These are phyloP conservation scores for Aphanoascus verrucosus DNA, from an alignment of 2,329 filamentous ascomycete genomes.

Conservation along the genomic window DNA sequence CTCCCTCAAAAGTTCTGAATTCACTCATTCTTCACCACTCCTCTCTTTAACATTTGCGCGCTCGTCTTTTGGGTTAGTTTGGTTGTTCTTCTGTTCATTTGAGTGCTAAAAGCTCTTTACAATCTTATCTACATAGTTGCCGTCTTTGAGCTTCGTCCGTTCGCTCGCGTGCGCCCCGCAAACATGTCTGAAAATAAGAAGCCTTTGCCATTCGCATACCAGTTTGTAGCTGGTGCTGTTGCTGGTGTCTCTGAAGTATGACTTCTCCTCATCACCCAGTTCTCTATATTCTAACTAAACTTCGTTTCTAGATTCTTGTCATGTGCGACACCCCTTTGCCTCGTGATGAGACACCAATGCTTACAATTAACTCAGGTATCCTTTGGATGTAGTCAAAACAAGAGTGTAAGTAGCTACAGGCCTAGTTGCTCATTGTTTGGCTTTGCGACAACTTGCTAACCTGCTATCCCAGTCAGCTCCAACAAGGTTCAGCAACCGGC, in stretches of 20 bases:
- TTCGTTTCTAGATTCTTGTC: slow-evolving; percentile 62
- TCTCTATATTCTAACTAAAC: not conserved
- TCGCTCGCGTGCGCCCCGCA: not conserved
- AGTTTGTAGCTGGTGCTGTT: slow-evolving; percentile 91
- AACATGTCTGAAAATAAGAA: slow-evolving; percentile 56
- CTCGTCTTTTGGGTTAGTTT: slow-evolving; percentile 2
- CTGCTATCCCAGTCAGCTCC: slow-evolving; percentile 57
- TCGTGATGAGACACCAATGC: not conserved
- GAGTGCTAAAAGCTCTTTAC: not conserved
- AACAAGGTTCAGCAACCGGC: slow-evolving; percentile 59
- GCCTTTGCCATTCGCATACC: slow-evolving; percentile 84
- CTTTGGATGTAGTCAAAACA: slow-evolving; percentile 96
- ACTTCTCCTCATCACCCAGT: not conserved
- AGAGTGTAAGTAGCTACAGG: slow-evolving; percentile 59
- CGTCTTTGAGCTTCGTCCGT: not conserved
- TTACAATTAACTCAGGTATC: slow-evolving; percentile 58
- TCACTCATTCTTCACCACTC: not conserved
- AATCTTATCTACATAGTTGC: not conserved
- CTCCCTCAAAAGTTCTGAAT: not conserved
- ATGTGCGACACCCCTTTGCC: slow-evolving; percentile 49
- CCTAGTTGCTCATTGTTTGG: slow-evolving; percentile 12
- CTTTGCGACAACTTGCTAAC: not conserved
- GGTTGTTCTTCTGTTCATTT: slow-evolving; percentile 11
- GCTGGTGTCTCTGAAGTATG: slow-evolving; percentile 94
- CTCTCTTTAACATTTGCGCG: not conserved